phyloP scores from a whole-genome alignment of 75 land plant genomes.

The Chamaecyparis obtusa region DNA sequence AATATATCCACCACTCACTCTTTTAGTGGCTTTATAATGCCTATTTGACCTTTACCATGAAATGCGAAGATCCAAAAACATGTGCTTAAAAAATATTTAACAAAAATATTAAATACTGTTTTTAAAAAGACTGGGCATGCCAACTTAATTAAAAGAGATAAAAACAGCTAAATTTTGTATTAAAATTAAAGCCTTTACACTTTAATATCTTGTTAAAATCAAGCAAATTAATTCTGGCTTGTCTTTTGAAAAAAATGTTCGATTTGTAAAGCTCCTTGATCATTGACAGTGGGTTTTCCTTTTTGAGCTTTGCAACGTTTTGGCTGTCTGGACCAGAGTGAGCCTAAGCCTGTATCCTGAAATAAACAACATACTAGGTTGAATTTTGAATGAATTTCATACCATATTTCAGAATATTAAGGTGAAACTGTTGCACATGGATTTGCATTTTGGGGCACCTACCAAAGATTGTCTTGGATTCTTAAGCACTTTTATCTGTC shows the following conservation, averaged over 20 bases:
- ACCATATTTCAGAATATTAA: slow-evolving; percentile 8
- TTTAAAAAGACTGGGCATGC: not conserved
- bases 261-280: slow-evolving; percentile 61
- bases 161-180: not conserved
- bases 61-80: not conserved
- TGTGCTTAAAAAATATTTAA: not conserved
- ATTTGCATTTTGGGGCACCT: slow-evolving; percentile 11
- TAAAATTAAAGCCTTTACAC: not conserved
- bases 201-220: not conserved
- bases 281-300: slow-evolving; percentile 25
- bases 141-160: not conserved
- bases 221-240: not conserved
- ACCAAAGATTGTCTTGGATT: slow-evolving; percentile 37
- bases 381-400: not conserved
- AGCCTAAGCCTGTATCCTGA: slow-evolving; percentile 25
- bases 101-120: not conserved
- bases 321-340: slow-evolving; percentile 17
- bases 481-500: slow-evolving; percentile 74
- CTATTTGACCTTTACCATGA: not conserved
- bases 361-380: not conserved
- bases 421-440: not conserved
- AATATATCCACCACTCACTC: too few relatives aligned
- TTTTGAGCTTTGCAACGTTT: slow-evolving; percentile 40
- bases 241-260: slow-evolving; percentile 77
- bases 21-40: not conserved